phyloP scores from a whole-genome alignment of 2,329 filamentous ascomycete genomes.

The Clonostachys rhizophaga region DNA sequence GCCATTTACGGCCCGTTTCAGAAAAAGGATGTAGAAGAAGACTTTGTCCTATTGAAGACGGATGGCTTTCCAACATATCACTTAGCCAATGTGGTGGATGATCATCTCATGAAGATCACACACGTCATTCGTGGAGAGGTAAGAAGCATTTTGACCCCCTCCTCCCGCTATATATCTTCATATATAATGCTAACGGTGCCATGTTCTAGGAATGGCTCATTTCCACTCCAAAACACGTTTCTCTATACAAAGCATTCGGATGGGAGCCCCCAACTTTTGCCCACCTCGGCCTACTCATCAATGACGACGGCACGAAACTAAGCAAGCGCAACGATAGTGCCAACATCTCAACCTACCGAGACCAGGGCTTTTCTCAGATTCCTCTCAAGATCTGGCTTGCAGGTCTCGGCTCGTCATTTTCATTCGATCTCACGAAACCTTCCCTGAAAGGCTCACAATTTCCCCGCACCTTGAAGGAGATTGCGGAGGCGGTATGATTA shows the following conservation, averaged over 20 bases:
- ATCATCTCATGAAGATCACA: constrained; percentile 91
- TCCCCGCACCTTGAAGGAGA: constrained; percentile 46
- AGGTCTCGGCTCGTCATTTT: constrained; percentile 48
- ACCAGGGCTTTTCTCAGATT: constrained; percentile 38
- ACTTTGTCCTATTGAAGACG: constrained; percentile 85
- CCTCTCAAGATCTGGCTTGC: constrained; percentile 75
- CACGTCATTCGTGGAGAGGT: constrained; percentile 88
- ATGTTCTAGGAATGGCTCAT: constrained; percentile 79
- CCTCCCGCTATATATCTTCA: no score
- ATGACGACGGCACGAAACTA: constrained; percentile 66
- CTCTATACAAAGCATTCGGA: constrained; percentile 71
- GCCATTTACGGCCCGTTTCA: constrained; percentile 70
- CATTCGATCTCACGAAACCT: no score
- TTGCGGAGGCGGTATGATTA: constrained; percentile 60
- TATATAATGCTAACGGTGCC: not conserved
- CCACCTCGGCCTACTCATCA: constrained; percentile 73
- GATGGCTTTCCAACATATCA: constrained; percentile 96
- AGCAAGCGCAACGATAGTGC: constrained; percentile 72
- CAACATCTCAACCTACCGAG: constrained; percentile 45
- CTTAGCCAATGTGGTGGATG: constrained; percentile 94
- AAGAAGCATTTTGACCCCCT: no score
- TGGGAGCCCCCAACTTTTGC: constrained; percentile 73
- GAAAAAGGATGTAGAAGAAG: constrained; percentile 57
- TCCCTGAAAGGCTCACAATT: no score
- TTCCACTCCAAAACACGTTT: constrained; percentile 72